Percentiles rank a stretch among this genome's conserved stretches.
Conservation (phyloP, 257 asterid species). For the Plantago ovata region DNA sequence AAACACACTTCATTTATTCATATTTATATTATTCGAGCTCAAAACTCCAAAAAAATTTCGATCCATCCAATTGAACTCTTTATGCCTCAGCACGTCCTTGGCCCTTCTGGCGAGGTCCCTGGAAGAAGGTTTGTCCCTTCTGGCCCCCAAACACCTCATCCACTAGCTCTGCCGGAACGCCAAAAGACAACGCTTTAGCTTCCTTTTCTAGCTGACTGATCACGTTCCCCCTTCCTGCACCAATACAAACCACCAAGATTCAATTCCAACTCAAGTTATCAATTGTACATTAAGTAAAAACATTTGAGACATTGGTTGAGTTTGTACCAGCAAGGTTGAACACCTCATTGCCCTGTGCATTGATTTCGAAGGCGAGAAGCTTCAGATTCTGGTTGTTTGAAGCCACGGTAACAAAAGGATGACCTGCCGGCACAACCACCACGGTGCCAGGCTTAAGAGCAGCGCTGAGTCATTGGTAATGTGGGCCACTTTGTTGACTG, state of each 20-base stretch:
- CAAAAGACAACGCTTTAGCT: slow-evolving; percentile 33
- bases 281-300: not conserved
- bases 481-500: slow-evolving; percentile 16
- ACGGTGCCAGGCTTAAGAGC: slow-evolving; percentile 32
- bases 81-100: slow-evolving; percentile 2
- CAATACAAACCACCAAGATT: not conserved
- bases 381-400: slow-evolving; percentile 30
- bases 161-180: slow-evolving; percentile 20
- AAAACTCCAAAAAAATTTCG: not conserved
- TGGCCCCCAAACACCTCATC: slow-evolving; percentile 28
- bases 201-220: slow-evolving; percentile 31
- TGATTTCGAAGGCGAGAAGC: slow-evolving; percentile 35
- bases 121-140: slow-evolving; percentile 32
- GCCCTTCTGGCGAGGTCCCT: slow-evolving; percentile 31
- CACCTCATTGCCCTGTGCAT: slow-evolving; percentile 26
- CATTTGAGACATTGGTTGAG: not conserved
- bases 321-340: slow-evolving; percentile 41
- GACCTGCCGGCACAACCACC: slow-evolving; percentile 38
- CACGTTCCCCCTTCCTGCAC: slow-evolving; percentile 33
- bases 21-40: not conserved
- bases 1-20: not conserved
- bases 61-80: not conserved
- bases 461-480: slow-evolving; percentile 25
- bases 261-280: not conserved
- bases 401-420: slow-evolving; percentile 38